Percentiles rank a stretch among this genome's conserved stretches.
phyloP scores from a whole-genome alignment of 2,329 filamentous ascomycete species.

The Purpureocillium takamizusanense region DNA sequence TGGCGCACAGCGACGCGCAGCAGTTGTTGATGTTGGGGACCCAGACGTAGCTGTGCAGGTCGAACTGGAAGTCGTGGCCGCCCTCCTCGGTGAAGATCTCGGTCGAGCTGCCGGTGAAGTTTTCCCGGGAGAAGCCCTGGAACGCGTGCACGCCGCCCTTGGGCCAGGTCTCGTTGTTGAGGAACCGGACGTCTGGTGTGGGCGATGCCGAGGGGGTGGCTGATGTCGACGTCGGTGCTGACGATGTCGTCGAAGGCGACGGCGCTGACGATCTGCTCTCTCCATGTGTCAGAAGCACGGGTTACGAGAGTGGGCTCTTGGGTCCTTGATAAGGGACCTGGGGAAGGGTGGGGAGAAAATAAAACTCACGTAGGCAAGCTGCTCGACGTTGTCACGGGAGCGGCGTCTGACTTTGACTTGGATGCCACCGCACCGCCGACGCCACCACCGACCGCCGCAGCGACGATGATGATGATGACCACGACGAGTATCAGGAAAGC shows the following conservation, averaged over 20 bases:
- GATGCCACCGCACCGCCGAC: neutral
- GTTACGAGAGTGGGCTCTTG: no score
- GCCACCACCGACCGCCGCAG: neutral
- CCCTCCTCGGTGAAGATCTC: neutral
- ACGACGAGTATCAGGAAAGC: neutral
- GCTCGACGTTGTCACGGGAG: neutral
- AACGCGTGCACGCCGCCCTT: neutral
- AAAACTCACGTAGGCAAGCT: neutral
- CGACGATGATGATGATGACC: neutral
- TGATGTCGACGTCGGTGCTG: neutral
- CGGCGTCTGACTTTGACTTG: neutral
- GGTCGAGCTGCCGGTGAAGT: neutral
- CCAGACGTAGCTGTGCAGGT: neutral
- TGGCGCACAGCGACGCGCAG: neutral
- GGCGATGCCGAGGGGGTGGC: slow-evolving; percentile 6
- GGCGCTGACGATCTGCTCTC: slow-evolving; percentile 1
- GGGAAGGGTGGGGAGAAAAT: neutral
- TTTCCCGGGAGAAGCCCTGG: neutral
- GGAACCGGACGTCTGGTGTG: neutral
- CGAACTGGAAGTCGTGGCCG: neutral
- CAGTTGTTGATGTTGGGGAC: neutral
- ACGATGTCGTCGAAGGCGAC: slow-evolving; percentile 1
- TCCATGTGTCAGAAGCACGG: neutral
- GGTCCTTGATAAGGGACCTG: no score
- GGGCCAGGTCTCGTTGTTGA: slow-evolving; percentile 1